Percentiles rank a stretch among this genome's conserved stretches.
Evolutionary conservation across 805 yeast species (phyloP).

Genomic region (Yamadazyma sp.): DNA sequence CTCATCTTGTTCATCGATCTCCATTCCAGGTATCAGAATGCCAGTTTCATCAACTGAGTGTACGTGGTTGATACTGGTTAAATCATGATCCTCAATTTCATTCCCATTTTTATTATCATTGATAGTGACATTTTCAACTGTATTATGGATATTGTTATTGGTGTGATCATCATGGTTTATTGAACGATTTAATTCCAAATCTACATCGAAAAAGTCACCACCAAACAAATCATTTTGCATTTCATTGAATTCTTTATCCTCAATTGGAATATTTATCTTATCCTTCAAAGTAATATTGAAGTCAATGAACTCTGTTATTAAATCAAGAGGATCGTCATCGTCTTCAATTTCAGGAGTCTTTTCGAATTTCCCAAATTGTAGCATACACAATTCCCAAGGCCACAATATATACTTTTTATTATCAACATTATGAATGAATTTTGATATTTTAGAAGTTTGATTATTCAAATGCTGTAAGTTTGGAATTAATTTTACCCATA

Average conservation of each 20-base stretch:
- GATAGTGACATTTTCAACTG: too few species aligned
- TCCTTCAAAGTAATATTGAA: slow-evolving; percentile 24
- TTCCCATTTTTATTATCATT: too few species aligned
- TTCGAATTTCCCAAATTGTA: slow-evolving; percentile 46
- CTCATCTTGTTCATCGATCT: too few species aligned
- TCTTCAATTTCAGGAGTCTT: slow-evolving; percentile 2
- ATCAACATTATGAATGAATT: slow-evolving; percentile 51
- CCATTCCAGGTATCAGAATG: too few species aligned
- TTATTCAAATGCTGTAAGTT: slow-evolving; percentile 67
- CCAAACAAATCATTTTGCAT: too few species aligned
- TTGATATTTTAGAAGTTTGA: slow-evolving; percentile 59
- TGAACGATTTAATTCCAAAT: too few species aligned
- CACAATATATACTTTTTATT: slow-evolving; percentile 60
- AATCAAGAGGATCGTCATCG: slow-evolving; percentile 25
- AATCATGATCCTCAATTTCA: too few species aligned
- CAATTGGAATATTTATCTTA: slow-evolving; percentile 10
- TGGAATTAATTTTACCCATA: slow-evolving; percentile 70
- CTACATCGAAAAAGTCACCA: too few species aligned
- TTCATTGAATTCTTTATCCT: slow-evolving; percentile 7
- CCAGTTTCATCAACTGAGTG: background rate
- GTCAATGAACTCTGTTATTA: slow-evolving; percentile 36
- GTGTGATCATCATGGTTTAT: too few species aligned
- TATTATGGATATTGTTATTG: too few species aligned
- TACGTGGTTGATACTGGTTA: too few species aligned
- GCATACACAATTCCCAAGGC: slow-evolving; percentile 67